These are phyloP conservation scores for Chalciporus chontae DNA, from an alignment of 768 basidiomycete species.

Conservation along the genomic window DNA sequence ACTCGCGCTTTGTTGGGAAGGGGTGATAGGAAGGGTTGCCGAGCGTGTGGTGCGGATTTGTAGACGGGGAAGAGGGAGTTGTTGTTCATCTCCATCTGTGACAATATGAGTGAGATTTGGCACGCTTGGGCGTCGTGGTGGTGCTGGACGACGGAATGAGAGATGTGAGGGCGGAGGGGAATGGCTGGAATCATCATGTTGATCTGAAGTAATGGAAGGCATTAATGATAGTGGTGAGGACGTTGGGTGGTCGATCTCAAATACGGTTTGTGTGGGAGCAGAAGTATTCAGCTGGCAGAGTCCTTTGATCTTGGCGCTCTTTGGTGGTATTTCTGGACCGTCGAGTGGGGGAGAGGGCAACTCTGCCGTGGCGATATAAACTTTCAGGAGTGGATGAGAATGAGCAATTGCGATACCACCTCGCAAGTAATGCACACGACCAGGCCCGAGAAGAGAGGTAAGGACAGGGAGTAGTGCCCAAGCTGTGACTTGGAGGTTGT, in stretches of 20 bases:
- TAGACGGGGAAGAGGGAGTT: constrained; percentile 49
- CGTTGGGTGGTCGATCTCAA: constrained; percentile 55
- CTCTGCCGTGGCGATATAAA: constrained; percentile 38
- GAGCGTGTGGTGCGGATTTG: constrained; percentile 58
- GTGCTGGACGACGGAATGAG: constrained; percentile 48
- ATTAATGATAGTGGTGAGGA: constrained; percentile 56
- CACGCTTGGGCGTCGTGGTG: constrained; percentile 56
- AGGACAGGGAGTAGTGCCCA: constrained; percentile 72
- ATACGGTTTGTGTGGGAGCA: constrained; percentile 47
- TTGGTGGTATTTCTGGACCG: constrained; percentile 17
- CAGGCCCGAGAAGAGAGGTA: constrained; percentile 51
- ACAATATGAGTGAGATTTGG: constrained; percentile 61
- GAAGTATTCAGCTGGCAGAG: constrained; percentile 68
- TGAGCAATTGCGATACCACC: constrained; percentile 68
- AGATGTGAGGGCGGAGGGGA: constrained; percentile 69
- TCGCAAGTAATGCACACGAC: constrained; percentile 62
- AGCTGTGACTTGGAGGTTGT: constrained; percentile 52
- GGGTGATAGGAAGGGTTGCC: constrained; percentile 53
- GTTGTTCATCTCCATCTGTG: constrained; percentile 50
- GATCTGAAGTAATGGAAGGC: constrained; percentile 43
- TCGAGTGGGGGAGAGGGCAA: constrained; percentile 10
- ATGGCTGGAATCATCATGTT: constrained; percentile 42
- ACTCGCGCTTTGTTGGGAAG: constrained; percentile 18
- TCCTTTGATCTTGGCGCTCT: constrained; percentile 40
- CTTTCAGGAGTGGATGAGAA: constrained; percentile 52